Evolutionary conservation across 352 stramenopile genomes (phyloP).

Genomic region (Phytopythium cucurbitacearum): DNA sequence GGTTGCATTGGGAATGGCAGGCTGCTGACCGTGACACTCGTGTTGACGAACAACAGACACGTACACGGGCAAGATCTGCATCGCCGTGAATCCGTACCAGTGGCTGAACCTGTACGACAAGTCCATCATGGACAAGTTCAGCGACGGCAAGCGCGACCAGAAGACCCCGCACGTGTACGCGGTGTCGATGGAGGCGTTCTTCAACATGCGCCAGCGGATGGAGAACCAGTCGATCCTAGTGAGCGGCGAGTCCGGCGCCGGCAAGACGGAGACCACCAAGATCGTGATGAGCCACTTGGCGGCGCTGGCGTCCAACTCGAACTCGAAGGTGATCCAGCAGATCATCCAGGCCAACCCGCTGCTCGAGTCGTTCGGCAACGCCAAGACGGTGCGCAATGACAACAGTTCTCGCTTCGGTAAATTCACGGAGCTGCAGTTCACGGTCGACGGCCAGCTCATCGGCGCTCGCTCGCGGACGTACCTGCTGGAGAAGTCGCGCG

Average conservation of each 20-base stretch:
- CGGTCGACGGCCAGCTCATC: constrained; percentile 63
- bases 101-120: constrained; percentile 84
- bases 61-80: constrained; percentile 86
- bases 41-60: constrained; percentile 42
- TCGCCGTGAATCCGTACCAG: constrained; percentile 86
- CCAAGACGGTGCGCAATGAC: constrained; percentile 85
- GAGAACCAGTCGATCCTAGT: constrained; percentile 95
- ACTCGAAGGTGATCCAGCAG: constrained; percentile 91
- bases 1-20: background rate
- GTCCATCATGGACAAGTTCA: constrained; percentile 64
- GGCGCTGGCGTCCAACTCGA: constrained; percentile 69
- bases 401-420: constrained; percentile 86
- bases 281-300: constrained; percentile 94
- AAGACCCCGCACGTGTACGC: constrained; percentile 84
- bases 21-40: constrained; percentile 4
- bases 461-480: constrained; percentile 86
- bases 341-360: constrained; percentile 92
- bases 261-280: constrained; percentile 97
- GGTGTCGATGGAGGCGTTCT: constrained; percentile 84
- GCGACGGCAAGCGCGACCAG: constrained; percentile 63
- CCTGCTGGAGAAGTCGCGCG: constrained; percentile 90
- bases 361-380: constrained; percentile 85
- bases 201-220: constrained; percentile 64
- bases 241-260: constrained; percentile 92
- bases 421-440: constrained; percentile 85